phyloP scores from a whole-genome alignment of 2,329 filamentous ascomycete genomes.

The Metarhizium robertsii region DNA sequence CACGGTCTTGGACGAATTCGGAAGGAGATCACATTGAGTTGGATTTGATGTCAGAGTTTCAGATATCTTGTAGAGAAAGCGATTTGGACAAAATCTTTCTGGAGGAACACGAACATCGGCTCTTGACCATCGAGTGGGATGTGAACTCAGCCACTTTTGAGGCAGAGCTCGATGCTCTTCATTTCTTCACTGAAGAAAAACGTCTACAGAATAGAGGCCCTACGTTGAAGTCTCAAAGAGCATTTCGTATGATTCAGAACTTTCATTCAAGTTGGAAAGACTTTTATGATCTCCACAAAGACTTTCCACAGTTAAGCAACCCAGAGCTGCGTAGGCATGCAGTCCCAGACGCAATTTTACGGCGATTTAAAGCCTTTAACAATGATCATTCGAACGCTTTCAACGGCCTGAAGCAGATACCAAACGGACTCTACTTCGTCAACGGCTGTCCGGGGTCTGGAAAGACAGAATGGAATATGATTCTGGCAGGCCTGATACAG shows the following conservation, averaged over 20 bases:
- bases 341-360: constrained; percentile 16
- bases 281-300: constrained; percentile 14
- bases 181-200: constrained; percentile 14
- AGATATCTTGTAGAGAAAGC: constrained; percentile 39
- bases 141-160: constrained; percentile 19
- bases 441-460: constrained; percentile 38
- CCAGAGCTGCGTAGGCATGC: constrained; percentile 9
- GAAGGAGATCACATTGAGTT: constrained; percentile 16
- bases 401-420: constrained; percentile 23
- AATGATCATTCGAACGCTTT: constrained; percentile 28
- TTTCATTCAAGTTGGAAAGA: constrained; percentile 16
- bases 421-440: constrained; percentile 33
- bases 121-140: constrained; percentile 19
- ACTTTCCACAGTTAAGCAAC: constrained; percentile 25
- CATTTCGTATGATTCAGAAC: constrained; percentile 23
- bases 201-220: constrained; percentile 11
- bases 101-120: constrained; percentile 9
- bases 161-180: constrained; percentile 22
- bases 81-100: constrained; percentile 11
- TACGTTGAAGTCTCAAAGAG: constrained; percentile 13
- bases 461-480: constrained; percentile 37
- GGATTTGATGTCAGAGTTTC: constrained; percentile 55
- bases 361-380: constrained; percentile 25
- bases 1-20: constrained; percentile 17
- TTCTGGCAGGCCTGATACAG: constrained; percentile 29